phyloP scores from a whole-genome alignment of 1,139 yeast genomes.

The Kluyveromyces marxianus region DNA sequence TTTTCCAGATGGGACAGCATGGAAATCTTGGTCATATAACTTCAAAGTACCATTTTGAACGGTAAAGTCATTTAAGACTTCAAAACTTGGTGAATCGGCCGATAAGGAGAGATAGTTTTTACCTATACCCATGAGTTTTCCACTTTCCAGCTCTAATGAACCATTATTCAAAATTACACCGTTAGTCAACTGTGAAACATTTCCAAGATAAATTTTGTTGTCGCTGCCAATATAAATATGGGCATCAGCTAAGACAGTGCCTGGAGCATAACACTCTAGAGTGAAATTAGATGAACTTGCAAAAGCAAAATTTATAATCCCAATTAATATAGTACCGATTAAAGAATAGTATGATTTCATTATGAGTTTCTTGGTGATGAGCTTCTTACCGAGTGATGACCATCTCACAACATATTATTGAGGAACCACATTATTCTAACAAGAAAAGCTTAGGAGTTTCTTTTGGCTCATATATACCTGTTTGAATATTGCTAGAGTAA shows the following conservation, averaged over 20 bases:
- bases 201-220: not conserved
- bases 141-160: not conserved
- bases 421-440: no score
- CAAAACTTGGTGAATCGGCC: slow-evolving; percentile 1
- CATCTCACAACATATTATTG: not conserved
- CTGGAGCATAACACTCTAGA: slow-evolving; percentile 1
- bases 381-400: not conserved
- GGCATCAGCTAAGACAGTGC: not conserved
- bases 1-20: slow-evolving; percentile 3
- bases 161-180: slow-evolving; percentile 1
- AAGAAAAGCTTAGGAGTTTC: not conserved
- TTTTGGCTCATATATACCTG: no score
- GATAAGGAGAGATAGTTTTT: not conserved
- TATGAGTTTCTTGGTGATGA: not conserved
- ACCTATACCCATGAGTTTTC: slow-evolving; percentile 1
- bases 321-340: not conserved
- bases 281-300: slow-evolving; percentile 1
- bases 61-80: not conserved
- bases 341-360: not conserved
- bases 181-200: not conserved
- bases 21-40: slow-evolving; percentile 2
- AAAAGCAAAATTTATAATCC: not conserved
- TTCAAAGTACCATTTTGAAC: not conserved
- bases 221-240: not conserved
- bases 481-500: no score